These are phyloP conservation scores for Spergularia marina DNA, from an alignment of 148 eudicot genomes.

Conservation along the genomic window DNA sequence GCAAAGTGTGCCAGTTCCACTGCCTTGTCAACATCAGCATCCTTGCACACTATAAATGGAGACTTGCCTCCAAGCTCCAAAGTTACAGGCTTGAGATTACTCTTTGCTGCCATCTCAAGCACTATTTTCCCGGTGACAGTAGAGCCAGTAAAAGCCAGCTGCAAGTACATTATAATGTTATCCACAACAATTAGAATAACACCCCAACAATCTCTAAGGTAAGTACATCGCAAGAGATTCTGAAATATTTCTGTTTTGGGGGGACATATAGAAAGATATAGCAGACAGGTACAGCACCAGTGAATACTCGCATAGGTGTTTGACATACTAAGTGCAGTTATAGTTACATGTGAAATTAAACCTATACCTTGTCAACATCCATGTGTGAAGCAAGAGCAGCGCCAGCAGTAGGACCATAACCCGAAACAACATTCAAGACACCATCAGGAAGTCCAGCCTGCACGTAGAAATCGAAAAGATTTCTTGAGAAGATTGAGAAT, in stretches of 20 bases:
- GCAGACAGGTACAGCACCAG: not conserved
- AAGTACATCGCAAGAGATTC: not conserved
- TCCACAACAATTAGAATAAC: not conserved
- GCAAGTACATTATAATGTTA: constrained; percentile 18
- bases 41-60: constrained; percentile 77
- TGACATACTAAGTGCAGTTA: not conserved
- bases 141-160: constrained; percentile 85
- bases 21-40: constrained; percentile 73
- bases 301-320: not conserved
- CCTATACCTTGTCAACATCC: constrained; percentile 75
- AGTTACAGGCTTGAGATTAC: constrained; percentile 77
- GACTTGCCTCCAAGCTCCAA: constrained; percentile 82
- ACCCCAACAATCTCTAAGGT: not conserved
- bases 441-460: constrained; percentile 90
- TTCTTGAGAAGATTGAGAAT: not conserved
- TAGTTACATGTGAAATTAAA: not conserved
- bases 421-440: constrained; percentile 66
- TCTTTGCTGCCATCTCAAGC: constrained; percentile 50
- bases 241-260: not conserved
- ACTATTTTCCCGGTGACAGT: constrained; percentile 55
- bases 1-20: constrained; percentile 75
- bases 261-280: not conserved
- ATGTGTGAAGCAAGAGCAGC: constrained; percentile 76
- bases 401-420: constrained; percentile 74
- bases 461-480: not conserved